Evolutionary conservation across 1,284 basidiomycete species (phyloP).

Genomic region (Sanghuangporus weigelae): DNA sequence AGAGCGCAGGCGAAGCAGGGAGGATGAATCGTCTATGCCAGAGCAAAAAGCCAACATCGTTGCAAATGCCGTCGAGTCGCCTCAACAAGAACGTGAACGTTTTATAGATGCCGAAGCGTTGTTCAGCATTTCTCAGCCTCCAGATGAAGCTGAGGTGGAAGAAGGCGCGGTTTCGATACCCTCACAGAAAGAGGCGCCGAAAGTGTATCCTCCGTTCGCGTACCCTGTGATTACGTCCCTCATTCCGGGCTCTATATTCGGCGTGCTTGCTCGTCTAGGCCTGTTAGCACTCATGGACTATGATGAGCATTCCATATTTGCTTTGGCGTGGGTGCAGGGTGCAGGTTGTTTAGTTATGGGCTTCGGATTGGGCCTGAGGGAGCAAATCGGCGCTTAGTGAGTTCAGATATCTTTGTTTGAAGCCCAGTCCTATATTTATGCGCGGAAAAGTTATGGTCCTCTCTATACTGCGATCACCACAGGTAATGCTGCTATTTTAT

Average conservation of each 20-base stretch:
- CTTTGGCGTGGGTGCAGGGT: conserved; percentile 84
- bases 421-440: conserved; percentile 5
- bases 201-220: conserved; percentile 54
- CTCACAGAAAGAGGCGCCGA: conserved; percentile 26
- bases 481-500: conserved; percentile 36
- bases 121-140: conserved; percentile 50
- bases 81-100: conserved; percentile 24
- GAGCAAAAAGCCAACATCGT: background rate
- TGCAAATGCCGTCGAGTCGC: conserved; percentile 9
- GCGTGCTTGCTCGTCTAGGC: conserved; percentile 75
- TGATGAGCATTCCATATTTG: conserved; percentile 72
- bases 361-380: conserved; percentile 60
- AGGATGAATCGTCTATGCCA: background rate
- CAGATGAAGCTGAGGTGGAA: conserved; percentile 33
- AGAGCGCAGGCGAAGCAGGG: background rate
- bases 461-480: conserved; percentile 88
- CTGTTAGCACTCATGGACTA: conserved; percentile 68
- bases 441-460: conserved; percentile 61
- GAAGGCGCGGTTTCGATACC: background rate
- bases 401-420: conserved; percentile 24
- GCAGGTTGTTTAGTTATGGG: conserved; percentile 94
- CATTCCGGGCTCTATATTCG: conserved; percentile 73
- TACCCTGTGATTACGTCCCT: conserved; percentile 64
- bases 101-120: conserved; percentile 35
- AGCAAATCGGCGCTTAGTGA: conserved; percentile 70